A percentile compares a stretch with the other conserved stretches of the same genome.
Evolutionary conservation across 2,329 filamentous ascomycete species (phyloP).

Genomic region (Emergomyces pasteurianus): DNA sequence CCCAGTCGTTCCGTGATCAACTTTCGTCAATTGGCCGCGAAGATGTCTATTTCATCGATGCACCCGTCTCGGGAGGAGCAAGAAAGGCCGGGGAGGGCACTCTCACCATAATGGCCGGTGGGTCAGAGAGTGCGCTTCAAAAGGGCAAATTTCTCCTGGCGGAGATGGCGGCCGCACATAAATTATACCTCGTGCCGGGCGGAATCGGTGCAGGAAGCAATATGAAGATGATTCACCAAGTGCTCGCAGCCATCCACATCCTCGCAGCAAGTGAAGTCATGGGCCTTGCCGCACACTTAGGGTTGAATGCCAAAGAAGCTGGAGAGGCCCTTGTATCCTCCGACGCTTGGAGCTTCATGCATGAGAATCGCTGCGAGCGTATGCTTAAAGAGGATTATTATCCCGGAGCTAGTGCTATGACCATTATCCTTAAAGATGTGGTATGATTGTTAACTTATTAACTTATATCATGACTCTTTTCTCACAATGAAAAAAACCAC

Average conservation of each 20-base stretch:
- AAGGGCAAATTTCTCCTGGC: conserved; percentile 48
- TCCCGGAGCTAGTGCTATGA: conserved; percentile 47
- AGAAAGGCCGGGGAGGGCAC: conserved; percentile 58
- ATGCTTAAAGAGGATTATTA: conserved; percentile 42
- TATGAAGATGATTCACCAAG: conserved; percentile 54
- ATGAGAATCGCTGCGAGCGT: conserved; percentile 46
- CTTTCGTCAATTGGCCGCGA: conserved; percentile 43
- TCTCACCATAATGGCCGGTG: conserved; percentile 63
- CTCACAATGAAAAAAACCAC: background rate
- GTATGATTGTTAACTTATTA: conserved; percentile 15
- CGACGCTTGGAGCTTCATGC: conserved; percentile 49
- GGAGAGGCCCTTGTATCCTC: conserved; percentile 36
- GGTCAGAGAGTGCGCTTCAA: conserved; percentile 43
- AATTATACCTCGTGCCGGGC: conserved; percentile 51
- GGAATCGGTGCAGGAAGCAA: conserved; percentile 50
- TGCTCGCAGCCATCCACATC: conserved; percentile 53
- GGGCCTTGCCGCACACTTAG: conserved; percentile 46
- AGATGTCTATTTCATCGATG: conserved; percentile 58
- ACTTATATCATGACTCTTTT: background rate
- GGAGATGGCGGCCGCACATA: conserved; percentile 46
- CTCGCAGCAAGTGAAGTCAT: conserved; percentile 48
- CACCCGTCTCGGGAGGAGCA: conserved; percentile 61
- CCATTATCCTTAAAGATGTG: conserved; percentile 50
- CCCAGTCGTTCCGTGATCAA: conserved; percentile 47
- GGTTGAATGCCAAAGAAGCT: conserved; percentile 37